Base-by-base conservation (phyloP, 306 rosid genomes). In the Quercus suber region DNA sequence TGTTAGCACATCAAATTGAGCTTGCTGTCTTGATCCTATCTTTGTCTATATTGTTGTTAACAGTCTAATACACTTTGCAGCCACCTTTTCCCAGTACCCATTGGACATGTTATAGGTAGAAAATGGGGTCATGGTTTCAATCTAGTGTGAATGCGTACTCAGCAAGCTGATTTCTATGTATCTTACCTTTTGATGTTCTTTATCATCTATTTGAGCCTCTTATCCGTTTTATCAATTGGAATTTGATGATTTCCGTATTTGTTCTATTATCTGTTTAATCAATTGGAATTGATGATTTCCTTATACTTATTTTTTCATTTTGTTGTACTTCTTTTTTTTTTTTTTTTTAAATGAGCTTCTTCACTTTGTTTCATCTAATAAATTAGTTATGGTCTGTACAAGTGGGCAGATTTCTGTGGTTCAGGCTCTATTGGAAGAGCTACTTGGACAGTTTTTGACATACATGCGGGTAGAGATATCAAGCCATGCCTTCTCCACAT, bases 381-480 rank as follows among this genome's bases (percentile, higher is more conserved):
- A 27, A 61, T 12, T 59, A 5, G 19, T 3, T 23, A 14, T 78
- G 20, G 33, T 61, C 27, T 65, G 43, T 33, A 71, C 80, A 89
- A 92, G 87, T 5, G 95, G 99, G 27, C 67, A 74, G 6, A 80
- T 91, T 21, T 84, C 92, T 9, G 89, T 80, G 6, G 97, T 94
- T 18, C 89, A 89, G 84, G 88, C 91, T 73, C 92, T 92, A 15
- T 71, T 94, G 74, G 97, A 92, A 80, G 99, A 94, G 87, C 78
- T 94, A 67, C 99, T 97, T 1, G 84, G 78, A 21, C 97, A 94
- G 76, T 92, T 94, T 58, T 85, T 94, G 85, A 83, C 80, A 63
- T 88, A 88, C 85, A 79, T 94, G 97, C 83, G 84, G 5, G 2
- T 70, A 89, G 93, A 74, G 91, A 88, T 65, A 86, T 86, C 72